These are phyloP conservation scores for Erigeron canadensis DNA, from an alignment of 129 eudicot genomes.

Conservation along the genomic window DNA sequence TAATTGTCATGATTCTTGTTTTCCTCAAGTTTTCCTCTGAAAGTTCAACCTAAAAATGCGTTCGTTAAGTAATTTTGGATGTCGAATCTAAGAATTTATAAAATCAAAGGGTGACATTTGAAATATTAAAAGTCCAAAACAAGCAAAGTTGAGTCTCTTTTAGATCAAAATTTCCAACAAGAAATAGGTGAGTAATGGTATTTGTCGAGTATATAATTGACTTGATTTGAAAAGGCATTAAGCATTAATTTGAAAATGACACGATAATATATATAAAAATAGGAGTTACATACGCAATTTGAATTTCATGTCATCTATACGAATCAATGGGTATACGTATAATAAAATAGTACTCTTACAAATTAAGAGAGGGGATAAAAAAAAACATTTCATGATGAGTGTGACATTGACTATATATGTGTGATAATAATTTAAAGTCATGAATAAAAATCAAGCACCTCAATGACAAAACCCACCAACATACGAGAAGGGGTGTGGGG, in stretches of 20 bases:
- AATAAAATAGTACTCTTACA: neutral
- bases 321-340: neutral
- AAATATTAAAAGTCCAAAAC: neutral
- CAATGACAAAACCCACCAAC: conserved; percentile 50
- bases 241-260: conserved; percentile 2
- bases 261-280: neutral
- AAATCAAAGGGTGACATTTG: neutral
- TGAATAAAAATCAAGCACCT: conserved; percentile 37
- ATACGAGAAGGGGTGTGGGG: conserved; percentile 6
- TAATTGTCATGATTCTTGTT: neutral
- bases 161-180: neutral
- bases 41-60: neutral
- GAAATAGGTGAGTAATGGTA: neutral
- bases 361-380: no score
- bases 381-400: conserved; percentile 13
- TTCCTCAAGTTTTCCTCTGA: neutral
- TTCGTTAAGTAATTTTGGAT: neutral
- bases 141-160: neutral
- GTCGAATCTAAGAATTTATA: neutral
- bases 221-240: conserved; percentile 6
- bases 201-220: conserved; percentile 10
- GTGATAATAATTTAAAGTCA: conserved; percentile 24
- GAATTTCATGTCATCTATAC: neutral
- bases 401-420: conserved; percentile 14
- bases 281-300: conserved; percentile 5